These are phyloP conservation scores for Taiozyma sp. DNA, from an alignment of 1,139 yeast species.

Conservation along the genomic window DNA sequence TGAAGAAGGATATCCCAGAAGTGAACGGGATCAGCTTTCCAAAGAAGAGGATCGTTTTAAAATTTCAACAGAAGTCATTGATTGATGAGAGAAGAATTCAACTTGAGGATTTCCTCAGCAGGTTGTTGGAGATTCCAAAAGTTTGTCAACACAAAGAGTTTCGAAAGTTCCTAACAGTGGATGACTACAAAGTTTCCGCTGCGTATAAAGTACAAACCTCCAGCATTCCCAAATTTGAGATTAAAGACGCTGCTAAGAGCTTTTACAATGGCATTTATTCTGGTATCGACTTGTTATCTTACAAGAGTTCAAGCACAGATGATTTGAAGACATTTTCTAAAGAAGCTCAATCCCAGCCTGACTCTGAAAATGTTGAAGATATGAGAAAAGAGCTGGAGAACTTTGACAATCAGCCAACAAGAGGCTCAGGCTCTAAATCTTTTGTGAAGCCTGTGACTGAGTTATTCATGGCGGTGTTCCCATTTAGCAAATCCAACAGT, in stretches of 20 bases:
- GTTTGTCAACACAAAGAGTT: slow-evolving; percentile 74
- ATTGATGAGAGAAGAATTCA: slow-evolving; percentile 61
- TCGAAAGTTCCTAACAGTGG: slow-evolving; percentile 73
- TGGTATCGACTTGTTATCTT: slow-evolving; percentile 10
- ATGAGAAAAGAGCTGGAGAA: slow-evolving; percentile 25
- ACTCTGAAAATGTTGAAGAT: slow-evolving; percentile 25
- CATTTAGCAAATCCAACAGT: slow-evolving; percentile 56
- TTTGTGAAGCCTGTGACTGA: slow-evolving; percentile 86
- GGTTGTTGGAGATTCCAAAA: slow-evolving; percentile 53
- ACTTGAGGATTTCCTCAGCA: slow-evolving; percentile 58
- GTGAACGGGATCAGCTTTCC: slow-evolving; percentile 48
- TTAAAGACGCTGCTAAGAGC: slow-evolving; percentile 39
- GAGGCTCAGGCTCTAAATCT: slow-evolving; percentile 27
- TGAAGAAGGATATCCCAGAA: slow-evolving; percentile 48
- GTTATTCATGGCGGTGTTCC: slow-evolving; percentile 63
- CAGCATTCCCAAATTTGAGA: slow-evolving; percentile 7
- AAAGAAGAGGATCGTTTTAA: slow-evolving; percentile 51
- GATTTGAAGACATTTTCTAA: slow-evolving; percentile 9
- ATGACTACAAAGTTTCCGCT: slow-evolving; percentile 31
- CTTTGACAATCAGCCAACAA: slow-evolving; percentile 12
- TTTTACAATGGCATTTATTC: slow-evolving; percentile 40
- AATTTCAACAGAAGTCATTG: slow-evolving; percentile 53
- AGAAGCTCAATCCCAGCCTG: background rate
- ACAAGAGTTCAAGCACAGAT: slow-evolving; percentile 4
- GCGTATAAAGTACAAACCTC: slow-evolving; percentile 1